phyloP scores from a whole-genome alignment of 139 green algal species.

The Ettlia oleoabundans region DNA sequence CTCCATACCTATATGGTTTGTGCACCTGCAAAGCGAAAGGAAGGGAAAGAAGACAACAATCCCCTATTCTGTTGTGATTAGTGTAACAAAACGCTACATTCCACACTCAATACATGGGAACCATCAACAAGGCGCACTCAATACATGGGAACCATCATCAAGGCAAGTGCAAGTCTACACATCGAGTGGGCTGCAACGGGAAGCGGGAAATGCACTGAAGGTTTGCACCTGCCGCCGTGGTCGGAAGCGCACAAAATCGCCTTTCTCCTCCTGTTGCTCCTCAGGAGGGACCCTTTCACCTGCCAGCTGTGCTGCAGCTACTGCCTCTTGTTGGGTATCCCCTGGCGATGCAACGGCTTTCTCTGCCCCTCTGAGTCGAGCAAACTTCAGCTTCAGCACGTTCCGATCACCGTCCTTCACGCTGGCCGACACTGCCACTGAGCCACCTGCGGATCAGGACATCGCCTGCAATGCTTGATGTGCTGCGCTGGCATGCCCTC shows the following conservation, averaged over 20 bases:
- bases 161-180: no score
- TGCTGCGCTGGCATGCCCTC: neutral
- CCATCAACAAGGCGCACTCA: neutral
- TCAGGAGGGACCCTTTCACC: no score
- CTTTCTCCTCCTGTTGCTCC: neutral
- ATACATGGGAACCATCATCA: neutral
- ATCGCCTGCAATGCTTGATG: neutral
- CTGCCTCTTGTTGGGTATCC: neutral
- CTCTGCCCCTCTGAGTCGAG: neutral
- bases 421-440: neutral
- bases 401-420: constrained; percentile 20
- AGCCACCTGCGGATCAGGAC: neutral
- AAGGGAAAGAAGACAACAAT: neutral
- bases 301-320: no score
- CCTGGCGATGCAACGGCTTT: neutral
- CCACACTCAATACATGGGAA: neutral
- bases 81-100: no score
- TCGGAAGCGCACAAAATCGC: neutral
- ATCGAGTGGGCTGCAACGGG: no score
- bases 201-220: neutral
- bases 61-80: neutral
- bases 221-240: neutral
- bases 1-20: constrained; percentile 7
- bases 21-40: constrained; percentile 4
- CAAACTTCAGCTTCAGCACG: constrained; percentile 32